Conservation (phyloP, 176 grass and related monocot species). For the Carex myosuroides region DNA sequence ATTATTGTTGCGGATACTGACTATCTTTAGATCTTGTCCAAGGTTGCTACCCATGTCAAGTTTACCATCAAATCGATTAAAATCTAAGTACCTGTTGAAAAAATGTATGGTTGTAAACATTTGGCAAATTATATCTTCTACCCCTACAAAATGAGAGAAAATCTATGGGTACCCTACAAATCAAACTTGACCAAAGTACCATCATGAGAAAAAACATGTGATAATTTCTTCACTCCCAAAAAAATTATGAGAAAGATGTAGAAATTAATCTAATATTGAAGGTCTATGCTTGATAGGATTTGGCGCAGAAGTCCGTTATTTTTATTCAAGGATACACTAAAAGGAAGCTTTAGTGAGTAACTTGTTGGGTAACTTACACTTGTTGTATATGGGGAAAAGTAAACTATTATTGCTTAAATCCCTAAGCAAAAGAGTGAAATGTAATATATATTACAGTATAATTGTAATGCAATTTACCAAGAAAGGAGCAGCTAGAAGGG, state of each 20-base stretch:
- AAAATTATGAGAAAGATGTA: background rate
- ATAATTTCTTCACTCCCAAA: background rate
- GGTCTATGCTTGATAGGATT: background rate
- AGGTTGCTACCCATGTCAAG: conserved; percentile 49
- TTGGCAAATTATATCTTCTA: background rate
- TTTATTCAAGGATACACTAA: too few species aligned
- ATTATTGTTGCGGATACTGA: conserved; percentile 62
- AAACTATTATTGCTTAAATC: conserved; percentile 84
- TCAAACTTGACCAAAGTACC: background rate
- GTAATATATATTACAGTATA: background rate
- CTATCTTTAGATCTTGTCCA: conserved; percentile 34
- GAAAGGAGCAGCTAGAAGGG: background rate
- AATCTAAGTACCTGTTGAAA: conserved; percentile 50
- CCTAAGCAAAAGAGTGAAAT: conserved; percentile 30
- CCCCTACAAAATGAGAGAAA: background rate
- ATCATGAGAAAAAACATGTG: background rate
- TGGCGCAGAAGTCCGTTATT: too few species aligned
- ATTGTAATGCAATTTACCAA: background rate
- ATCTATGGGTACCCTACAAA: background rate
- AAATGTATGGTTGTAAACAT: background rate
- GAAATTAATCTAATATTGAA: background rate
- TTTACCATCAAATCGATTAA: conserved; percentile 47
- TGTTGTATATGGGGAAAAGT: conserved; percentile 46
- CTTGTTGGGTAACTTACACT: conserved; percentile 61
- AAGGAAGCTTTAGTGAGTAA: background rate